Base-by-base conservation (phyloP, 1,139 yeast species). In the Debaryomyces subglobosus region DNA sequence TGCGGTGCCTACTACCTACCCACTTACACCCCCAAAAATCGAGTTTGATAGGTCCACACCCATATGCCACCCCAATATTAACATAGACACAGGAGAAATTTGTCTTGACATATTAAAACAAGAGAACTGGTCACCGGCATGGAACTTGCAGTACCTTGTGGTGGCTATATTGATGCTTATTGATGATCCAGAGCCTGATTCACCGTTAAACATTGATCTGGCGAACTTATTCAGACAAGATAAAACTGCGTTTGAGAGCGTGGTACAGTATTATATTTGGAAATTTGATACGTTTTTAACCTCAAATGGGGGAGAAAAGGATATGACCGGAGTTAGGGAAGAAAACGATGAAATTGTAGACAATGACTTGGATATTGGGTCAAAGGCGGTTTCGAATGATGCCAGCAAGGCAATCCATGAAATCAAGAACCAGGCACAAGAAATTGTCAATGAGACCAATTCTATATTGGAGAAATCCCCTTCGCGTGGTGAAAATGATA, bases 51-150 rank as follows among this genome's bases (percentile, higher is more conserved):
- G 32, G 6, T 20, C 25, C 1, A 67, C 75, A 21, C 78, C 77
- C 10, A 84, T 89, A 52, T 82, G 86, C 43, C 96, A 89, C 63
- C 92, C 95, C 2, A 89, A 89, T 61, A 81, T 89, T 39, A 81
- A 84, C 58, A 76, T 83, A 49, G 57, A 66, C 45, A 84, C 86
- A 0, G 96, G 96, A 0, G 94, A 86, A 55, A 86, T 89, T 3
- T 91, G 97, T 64, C 69, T 91, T n/a, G 96, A 90, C 62, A 86
- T 90, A 12, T 72, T 88, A 48, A 82, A 83, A 56, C 64, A 61
- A 35, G 77, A 70, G 8, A 79, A 78, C 52, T 91, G 97, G 97
- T 81, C 94, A 0, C 97, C 97, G 0, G 96, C 96, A 1, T 91
- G 96, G 96, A 84, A 88, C 38, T 63, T 91, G 39, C 72, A 83